Evolutionary conservation across 345 rosid genomes (phyloP), one percentile per base, ranked within the genome.

Genomic region (Citrus australasica): DNA sequence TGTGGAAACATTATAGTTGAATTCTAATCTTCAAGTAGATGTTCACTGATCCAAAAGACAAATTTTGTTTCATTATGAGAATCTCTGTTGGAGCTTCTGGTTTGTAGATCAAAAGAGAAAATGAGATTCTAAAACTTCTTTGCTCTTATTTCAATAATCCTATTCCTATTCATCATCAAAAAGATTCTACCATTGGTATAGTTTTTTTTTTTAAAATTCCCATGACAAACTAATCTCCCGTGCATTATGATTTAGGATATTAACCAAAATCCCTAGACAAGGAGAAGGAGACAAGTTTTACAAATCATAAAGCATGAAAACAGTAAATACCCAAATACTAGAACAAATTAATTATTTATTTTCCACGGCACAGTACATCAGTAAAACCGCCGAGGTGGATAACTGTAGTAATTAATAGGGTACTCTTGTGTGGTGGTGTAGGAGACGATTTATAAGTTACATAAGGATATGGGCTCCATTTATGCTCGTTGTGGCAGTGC

Each of bases 401-500:
- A 62, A 51, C 25, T 19, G 35, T 60, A 33, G 69, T 22, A 19
- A 28, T 61, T 30, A 70, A 60, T 4, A 3, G 62, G 66, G 48
- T 53, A 35, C 27, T 35, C 72, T 11, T 72, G 9, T 37, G 40
- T 40, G 42, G 19, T 24, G 59, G 67, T 19, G 63, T 70, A 10
- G 75, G 80, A 32, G 72, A 71, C 19, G 46, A 65, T 65, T 48
- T 64, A 19, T 61, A 55, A 7, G 58, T 78, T 35, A 48, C 7
- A n/a, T 71, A 71, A 9, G 73, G 55, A 48, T 48, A 42, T 9
- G 68, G 75, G n/a, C 40, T 48, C 53, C 65, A 19, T 70, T 71
- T 61, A 71, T 71, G 81, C 30, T 24, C 9, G 58, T 21, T 9
- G 67, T 42, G 53, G 21, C 9, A 64, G 24, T 32, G 42, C 40